A percentile compares a stretch with the other conserved stretches of the same genome.
Conservation (phyloP, 345 rosid genomes). For the Linum trigynum region DNA sequence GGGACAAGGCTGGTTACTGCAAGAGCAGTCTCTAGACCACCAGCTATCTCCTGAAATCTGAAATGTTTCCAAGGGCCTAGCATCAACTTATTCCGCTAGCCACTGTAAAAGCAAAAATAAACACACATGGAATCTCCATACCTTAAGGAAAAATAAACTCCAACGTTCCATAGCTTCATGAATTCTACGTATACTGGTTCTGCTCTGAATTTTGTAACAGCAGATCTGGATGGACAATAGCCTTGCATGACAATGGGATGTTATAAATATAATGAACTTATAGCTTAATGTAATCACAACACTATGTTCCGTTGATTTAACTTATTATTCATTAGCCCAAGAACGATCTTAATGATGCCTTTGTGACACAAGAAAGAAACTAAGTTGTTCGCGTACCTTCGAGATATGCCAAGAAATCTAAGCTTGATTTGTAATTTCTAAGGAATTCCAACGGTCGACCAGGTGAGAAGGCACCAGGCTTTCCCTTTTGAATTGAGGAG, state of each 20-base stretch:
- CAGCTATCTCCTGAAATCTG: constrained; percentile 99
- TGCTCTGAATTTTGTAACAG: constrained; percentile 74
- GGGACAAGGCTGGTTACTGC: constrained; percentile 50
- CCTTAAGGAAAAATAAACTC: constrained; percentile 94
- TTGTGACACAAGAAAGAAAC: background rate
- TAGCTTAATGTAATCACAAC: background rate
- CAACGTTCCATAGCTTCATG: constrained; percentile 95
- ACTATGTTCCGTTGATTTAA: background rate
- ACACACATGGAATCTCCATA: constrained; percentile 17
- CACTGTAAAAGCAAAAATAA: background rate
- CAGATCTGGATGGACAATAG: constrained; percentile 90
- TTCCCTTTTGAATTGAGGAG: constrained; percentile 74
- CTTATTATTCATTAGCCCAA: background rate
- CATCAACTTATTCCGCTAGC: background rate
- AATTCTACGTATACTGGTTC: constrained; percentile 66
- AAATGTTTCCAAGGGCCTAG: constrained; percentile 9
- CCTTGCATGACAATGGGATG: constrained; percentile 63
- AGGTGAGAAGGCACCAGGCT: constrained; percentile 96
- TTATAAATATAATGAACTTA: constrained; percentile 24
- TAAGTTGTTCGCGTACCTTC: constrained; percentile 48
- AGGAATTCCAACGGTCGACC: constrained; percentile 94
- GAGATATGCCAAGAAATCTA: constrained; percentile 72
- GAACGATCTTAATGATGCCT: background rate
- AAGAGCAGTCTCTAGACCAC: constrained; percentile 78
- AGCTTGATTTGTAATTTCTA: constrained; percentile 83